Conservation (phyloP, 208 protist species). For the Strigomonas galati region DNA sequence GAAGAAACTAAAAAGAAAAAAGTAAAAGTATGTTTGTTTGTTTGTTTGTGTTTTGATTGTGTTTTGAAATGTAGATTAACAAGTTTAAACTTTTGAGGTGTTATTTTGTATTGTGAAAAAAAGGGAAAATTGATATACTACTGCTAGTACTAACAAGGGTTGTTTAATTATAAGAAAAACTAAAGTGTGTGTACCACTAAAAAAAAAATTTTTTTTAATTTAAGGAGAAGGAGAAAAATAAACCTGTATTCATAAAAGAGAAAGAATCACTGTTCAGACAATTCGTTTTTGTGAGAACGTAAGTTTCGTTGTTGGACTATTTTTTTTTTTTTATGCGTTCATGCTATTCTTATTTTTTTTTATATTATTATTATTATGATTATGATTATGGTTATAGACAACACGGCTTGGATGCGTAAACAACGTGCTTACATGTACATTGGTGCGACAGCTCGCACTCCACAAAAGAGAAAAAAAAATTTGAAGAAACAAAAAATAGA, state of each 20-base stretch:
- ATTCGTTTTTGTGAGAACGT: not conserved
- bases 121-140: not conserved
- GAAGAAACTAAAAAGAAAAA: conserved; percentile 1
- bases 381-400: too few species aligned
- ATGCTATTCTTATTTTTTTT: too few species aligned
- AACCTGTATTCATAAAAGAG: not conserved
- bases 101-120: not conserved
- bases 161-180: not conserved
- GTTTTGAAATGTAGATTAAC: not conserved
- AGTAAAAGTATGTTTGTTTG: conserved; percentile 1
- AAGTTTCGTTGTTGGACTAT: too few species aligned
- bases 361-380: too few species aligned
- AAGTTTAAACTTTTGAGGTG: not conserved
- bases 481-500: not conserved
- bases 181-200: not conserved
- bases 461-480: not conserved
- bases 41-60: conserved; percentile 13
- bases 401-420: too few species aligned
- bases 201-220: not conserved
- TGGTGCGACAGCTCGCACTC: not conserved
- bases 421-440: not conserved
- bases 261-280: not conserved
- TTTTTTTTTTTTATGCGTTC: too few species aligned
- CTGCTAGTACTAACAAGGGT: not conserved
- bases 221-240: not conserved